These are phyloP conservation scores for Mortierella sp. DNA, from an alignment of 371 early-diverging fungal species.

Conservation along the genomic window DNA sequence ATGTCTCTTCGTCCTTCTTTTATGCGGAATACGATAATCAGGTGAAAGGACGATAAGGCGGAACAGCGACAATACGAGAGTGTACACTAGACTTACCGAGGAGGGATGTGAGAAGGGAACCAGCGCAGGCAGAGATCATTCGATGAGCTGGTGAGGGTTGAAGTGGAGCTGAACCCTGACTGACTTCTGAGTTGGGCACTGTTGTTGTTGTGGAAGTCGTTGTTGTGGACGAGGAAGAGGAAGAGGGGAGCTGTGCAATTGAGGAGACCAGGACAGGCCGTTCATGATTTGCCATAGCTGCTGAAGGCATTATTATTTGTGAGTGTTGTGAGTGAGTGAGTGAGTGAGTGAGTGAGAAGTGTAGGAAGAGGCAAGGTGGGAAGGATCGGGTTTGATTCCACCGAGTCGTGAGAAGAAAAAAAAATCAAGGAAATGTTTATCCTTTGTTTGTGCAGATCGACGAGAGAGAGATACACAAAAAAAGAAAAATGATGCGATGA, in stretches of 20 bases:
- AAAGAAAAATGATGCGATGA: background rate
- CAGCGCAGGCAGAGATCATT: constrained; percentile 82
- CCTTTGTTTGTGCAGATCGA: constrained; percentile 2
- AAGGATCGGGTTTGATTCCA: constrained; percentile 10
- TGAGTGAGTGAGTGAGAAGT: background rate
- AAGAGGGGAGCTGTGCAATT: background rate
- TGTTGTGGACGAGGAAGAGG: constrained; percentile 1
- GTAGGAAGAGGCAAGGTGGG: background rate
- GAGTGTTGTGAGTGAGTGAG: background rate
- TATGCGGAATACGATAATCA: background rate
- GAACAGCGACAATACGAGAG: background rate
- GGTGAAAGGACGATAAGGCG: background rate
- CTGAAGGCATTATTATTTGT: background rate
- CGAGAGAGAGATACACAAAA: background rate
- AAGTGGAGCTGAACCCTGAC: constrained; percentile 17
- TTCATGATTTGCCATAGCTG: constrained; percentile 7
- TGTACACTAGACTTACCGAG: constrained; percentile 59
- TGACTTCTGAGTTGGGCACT: background rate
- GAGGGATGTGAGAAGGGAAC: constrained; percentile 81
- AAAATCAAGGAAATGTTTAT: background rate
- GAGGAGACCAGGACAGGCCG: constrained; percentile 5
- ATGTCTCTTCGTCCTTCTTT: background rate
- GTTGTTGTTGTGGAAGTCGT: background rate
- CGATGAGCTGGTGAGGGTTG: constrained; percentile 61
- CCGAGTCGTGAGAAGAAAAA: constrained; percentile 16